These are phyloP conservation scores for Fusarium vanettenii DNA, from an alignment of 2,329 filamentous ascomycete genomes.

Conservation along the genomic window DNA sequence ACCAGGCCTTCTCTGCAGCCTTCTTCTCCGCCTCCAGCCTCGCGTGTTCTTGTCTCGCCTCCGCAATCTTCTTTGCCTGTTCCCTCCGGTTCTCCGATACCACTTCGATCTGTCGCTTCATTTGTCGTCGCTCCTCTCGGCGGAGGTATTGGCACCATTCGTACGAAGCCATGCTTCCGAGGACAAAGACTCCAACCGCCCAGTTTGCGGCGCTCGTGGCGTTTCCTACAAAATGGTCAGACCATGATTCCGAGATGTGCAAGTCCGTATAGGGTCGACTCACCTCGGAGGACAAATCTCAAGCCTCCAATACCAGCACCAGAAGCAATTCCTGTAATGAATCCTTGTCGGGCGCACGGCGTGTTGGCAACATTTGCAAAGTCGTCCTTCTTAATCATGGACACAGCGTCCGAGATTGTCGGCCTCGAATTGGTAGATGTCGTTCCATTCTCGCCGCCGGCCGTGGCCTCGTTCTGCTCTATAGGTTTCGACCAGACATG, in stretches of 20 bases:
- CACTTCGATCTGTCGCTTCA: conserved; percentile 85
- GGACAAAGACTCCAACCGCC: conserved; percentile 82
- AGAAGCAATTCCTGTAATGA: conserved; percentile 84
- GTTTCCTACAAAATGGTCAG: conserved; percentile 45
- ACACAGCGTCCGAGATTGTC: conserved; percentile 69
- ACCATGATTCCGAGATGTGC: background rate
- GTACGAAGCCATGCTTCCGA: conserved; percentile 78
- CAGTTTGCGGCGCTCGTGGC: conserved; percentile 76
- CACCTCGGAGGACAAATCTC: conserved; percentile 81
- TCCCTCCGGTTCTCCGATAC: conserved; percentile 62
- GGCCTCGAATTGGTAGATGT: conserved; percentile 46
- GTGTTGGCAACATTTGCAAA: conserved; percentile 79
- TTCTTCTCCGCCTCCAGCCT: conserved; percentile 48
- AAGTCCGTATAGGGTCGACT: conserved; percentile 38
- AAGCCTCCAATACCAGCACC: conserved; percentile 82
- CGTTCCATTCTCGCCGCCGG: conserved; percentile 32
- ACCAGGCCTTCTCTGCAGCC: conserved; percentile 60
- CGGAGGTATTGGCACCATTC: conserved; percentile 86
- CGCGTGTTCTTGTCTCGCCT: conserved; percentile 52
- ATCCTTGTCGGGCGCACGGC: conserved; percentile 85
- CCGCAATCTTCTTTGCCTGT: conserved; percentile 58
- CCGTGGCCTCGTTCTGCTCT: conserved; percentile 37
- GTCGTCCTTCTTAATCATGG: conserved; percentile 75
- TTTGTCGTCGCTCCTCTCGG: conserved; percentile 80
- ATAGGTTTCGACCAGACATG: conserved; percentile 53